Conservation (phyloP, 2,329 filamentous ascomycete genomes). For the Ilyonectria mors-panacis region DNA sequence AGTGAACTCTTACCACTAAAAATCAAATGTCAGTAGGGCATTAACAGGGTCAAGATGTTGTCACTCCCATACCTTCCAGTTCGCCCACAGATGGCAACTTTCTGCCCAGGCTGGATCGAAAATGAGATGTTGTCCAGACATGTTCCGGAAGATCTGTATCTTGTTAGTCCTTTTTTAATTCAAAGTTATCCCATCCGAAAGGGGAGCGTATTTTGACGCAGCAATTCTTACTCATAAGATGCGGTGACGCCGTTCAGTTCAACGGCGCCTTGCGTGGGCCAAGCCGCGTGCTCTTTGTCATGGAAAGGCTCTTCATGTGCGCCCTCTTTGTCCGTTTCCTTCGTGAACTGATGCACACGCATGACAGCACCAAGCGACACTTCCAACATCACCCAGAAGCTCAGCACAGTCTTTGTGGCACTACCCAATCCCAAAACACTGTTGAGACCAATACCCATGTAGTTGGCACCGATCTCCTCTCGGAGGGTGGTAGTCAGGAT, state of each 20-base stretch:
- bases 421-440: conserved; percentile 48
- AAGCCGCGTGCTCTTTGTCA: conserved; percentile 30
- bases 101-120: conserved; percentile 47
- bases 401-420: conserved; percentile 45
- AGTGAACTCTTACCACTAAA: conserved; percentile 59
- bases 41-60: no score
- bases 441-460: conserved; percentile 41
- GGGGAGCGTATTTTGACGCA: neutral
- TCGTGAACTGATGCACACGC: conserved; percentile 45
- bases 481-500: conserved; percentile 55
- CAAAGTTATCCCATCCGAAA: neutral
- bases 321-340: conserved; percentile 34
- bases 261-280: conserved; percentile 48
- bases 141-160: conserved; percentile 11
- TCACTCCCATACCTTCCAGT: conserved; percentile 43
- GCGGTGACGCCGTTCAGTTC: conserved; percentile 47
- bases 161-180: neutral
- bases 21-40: conserved; percentile 1
- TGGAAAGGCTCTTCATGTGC: conserved; percentile 16
- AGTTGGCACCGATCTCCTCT: conserved; percentile 35
- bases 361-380: conserved; percentile 48
- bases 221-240: conserved; percentile 42
- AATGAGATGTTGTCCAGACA: conserved; percentile 46
- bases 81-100: conserved; percentile 53
- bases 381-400: conserved; percentile 52